Evolutionary conservation across 495 filamentous ascomycete genomes (phyloP).

Genomic region (Hypoxylon intermedium): DNA sequence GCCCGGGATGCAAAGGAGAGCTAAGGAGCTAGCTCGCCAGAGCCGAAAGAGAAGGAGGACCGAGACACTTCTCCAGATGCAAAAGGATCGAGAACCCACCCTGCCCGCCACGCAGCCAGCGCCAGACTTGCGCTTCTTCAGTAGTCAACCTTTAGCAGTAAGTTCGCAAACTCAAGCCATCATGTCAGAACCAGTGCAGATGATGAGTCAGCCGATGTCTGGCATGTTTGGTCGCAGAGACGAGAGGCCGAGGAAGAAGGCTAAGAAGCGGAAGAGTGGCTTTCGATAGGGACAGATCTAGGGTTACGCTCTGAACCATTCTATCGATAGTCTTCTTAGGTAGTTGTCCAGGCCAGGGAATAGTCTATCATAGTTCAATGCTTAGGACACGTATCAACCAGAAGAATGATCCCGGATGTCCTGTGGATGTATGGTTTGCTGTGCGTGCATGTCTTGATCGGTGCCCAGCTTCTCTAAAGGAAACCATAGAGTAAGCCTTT

Average conservation of each 20-base stretch:
- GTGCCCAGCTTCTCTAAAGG: too few species aligned
- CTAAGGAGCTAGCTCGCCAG: slow-evolving; percentile 34
- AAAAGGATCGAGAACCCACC: slow-evolving; percentile 29
- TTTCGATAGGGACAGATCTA: slow-evolving; percentile 25
- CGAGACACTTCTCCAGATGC: slow-evolving; percentile 36
- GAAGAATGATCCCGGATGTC: too few species aligned
- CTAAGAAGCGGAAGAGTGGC: slow-evolving; percentile 41
- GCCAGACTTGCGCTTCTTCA: slow-evolving; percentile 27
- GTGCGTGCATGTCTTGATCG: too few species aligned
- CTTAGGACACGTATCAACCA: too few species aligned
- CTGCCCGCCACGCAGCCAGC: slow-evolving; percentile 40
- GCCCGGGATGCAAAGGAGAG: slow-evolving; percentile 31
- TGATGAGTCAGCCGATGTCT: slow-evolving; percentile 53
- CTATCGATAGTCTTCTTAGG: too few species aligned
- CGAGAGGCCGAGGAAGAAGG: slow-evolving; percentile 40
- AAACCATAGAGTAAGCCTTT: too few species aligned
- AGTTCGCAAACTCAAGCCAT: slow-evolving; percentile 17
- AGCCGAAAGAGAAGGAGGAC: slow-evolving; percentile 39
- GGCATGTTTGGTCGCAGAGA: slow-evolving; percentile 47
- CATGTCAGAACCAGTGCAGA: slow-evolving; percentile 28
- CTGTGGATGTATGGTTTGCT: too few species aligned
- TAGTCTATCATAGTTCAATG: too few species aligned
- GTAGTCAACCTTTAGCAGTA: slow-evolving; percentile 8
- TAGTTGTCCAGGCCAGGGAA: too few species aligned
- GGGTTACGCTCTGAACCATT: too few species aligned